Conservation (phyloP, 208 protist species). For the Leptomonas pyrrhocoris region DNA sequence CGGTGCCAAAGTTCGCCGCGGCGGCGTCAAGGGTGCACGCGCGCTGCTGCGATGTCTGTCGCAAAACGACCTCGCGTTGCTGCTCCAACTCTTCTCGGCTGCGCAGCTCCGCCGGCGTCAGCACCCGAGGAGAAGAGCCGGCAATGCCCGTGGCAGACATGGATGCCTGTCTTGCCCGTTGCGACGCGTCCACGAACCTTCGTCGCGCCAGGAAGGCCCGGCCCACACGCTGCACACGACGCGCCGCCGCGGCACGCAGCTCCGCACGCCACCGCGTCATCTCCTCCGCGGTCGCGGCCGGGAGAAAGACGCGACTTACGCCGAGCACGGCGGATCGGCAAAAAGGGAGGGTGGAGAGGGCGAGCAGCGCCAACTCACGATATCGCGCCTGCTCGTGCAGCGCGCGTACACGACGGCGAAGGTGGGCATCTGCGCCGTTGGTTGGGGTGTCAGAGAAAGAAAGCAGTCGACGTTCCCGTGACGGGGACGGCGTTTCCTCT, state of each 20-base stretch:
- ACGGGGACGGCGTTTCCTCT: background rate
- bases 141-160: background rate
- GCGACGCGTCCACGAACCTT: background rate
- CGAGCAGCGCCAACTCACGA: constrained; percentile 16
- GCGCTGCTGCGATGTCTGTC: background rate
- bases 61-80: constrained; percentile 8
- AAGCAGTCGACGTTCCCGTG: background rate
- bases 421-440: background rate
- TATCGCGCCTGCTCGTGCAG: constrained; percentile 17
- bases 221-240: constrained; percentile 6
- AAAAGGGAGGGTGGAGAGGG: constrained; percentile 5
- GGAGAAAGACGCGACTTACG: constrained; percentile 25
- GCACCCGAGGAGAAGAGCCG: background rate
- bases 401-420: constrained; percentile 4
- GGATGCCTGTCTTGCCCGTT: background rate
- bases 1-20: constrained; percentile 1
- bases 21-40: background rate
- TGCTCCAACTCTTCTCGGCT: constrained; percentile 11
- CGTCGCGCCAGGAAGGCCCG: constrained; percentile 13
- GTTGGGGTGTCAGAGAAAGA: background rate
- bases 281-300: background rate
- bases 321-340: constrained; percentile 16
- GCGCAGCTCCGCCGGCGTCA: constrained; percentile 1
- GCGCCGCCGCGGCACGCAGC: constrained; percentile 6
- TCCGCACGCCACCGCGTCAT: background rate